These are phyloP conservation scores for Quercus wislizeni DNA, from an alignment of 306 rosid species.

Conservation along the genomic window DNA sequence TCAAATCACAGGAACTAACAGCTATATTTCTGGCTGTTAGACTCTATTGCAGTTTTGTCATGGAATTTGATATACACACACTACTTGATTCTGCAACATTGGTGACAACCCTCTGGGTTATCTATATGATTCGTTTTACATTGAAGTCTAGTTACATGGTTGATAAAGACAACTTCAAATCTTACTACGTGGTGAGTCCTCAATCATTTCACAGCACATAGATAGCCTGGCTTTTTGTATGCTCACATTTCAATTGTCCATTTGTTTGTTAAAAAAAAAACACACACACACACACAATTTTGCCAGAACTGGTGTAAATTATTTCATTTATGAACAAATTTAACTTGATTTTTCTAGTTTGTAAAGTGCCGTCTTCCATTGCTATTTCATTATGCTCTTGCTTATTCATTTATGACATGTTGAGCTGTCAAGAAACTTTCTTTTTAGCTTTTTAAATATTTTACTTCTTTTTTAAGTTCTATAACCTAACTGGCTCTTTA, in stretches of 20 bases:
- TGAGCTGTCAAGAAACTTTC: neutral
- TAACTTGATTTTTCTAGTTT: neutral
- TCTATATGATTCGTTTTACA: slow-evolving; percentile 63
- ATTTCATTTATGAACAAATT: neutral
- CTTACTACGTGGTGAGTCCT: slow-evolving; percentile 56
- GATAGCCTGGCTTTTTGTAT: neutral
- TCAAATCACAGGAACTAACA: slow-evolving; percentile 76
- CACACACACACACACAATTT: neutral
- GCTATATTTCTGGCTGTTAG: slow-evolving; percentile 69
- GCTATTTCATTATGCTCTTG: too few relatives aligned
- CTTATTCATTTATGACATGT: neutral
- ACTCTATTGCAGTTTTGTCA: slow-evolving; percentile 74
- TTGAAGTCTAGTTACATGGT: slow-evolving; percentile 64
- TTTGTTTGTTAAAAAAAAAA: neutral
- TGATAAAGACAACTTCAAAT: slow-evolving; percentile 61
- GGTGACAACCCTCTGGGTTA: slow-evolving; percentile 69
- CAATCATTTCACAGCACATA: neutral
- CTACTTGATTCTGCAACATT: slow-evolving; percentile 68
- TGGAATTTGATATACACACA: slow-evolving; percentile 83
- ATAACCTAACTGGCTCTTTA: neutral
- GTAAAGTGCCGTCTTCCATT: neutral
- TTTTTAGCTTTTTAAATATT: neutral
- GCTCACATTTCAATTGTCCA: neutral
- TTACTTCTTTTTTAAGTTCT: neutral
- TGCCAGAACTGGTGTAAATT: neutral